These are phyloP conservation scores for Thymus quinquecostatus DNA, from an alignment of 257 asterid genomes.

Conservation along the genomic window DNA sequence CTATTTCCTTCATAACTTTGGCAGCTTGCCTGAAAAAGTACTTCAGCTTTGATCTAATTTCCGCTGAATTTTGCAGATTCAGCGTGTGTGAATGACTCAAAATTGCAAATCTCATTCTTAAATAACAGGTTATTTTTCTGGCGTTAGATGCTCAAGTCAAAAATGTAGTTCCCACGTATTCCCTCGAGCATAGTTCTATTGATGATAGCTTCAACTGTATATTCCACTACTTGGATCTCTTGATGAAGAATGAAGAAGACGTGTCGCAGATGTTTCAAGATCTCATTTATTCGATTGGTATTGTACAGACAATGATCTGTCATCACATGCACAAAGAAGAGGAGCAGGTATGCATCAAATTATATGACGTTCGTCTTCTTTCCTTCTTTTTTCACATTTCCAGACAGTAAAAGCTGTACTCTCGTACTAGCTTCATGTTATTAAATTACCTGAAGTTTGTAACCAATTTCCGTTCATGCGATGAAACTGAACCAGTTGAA, in stretches of 20 bases:
- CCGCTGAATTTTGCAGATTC: conserved; percentile 26
- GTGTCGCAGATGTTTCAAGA: conserved; percentile 51
- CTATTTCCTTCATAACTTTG: not conserved
- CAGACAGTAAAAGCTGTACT: not conserved
- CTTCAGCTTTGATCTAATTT: conserved; percentile 14
- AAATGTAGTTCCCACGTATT: conserved; percentile 63
- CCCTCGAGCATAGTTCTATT: conserved; percentile 69
- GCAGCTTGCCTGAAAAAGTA: not conserved
- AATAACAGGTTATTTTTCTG: conserved; percentile 78
- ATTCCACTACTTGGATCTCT: conserved; percentile 58
- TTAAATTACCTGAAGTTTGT: not conserved
- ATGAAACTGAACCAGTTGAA: no score
- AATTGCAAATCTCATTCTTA: conserved; percentile 31
- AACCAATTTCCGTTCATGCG: no score
- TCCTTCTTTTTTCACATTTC: not conserved
- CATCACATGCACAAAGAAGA: conserved; percentile 94
- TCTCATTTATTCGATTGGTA: conserved; percentile 61
- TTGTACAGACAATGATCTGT: conserved; percentile 57
- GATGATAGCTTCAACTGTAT: conserved; percentile 55
- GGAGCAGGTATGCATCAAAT: conserved; percentile 58
- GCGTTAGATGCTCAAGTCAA: conserved; percentile 72
- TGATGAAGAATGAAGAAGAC: conserved; percentile 48
- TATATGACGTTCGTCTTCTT: not conserved
- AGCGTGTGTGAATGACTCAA: conserved; percentile 20
- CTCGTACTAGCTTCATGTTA: conserved; percentile 7